phyloP scores from a whole-genome alignment of 192 early-diverging fungal species.

The Coemansia sp. region DNA sequence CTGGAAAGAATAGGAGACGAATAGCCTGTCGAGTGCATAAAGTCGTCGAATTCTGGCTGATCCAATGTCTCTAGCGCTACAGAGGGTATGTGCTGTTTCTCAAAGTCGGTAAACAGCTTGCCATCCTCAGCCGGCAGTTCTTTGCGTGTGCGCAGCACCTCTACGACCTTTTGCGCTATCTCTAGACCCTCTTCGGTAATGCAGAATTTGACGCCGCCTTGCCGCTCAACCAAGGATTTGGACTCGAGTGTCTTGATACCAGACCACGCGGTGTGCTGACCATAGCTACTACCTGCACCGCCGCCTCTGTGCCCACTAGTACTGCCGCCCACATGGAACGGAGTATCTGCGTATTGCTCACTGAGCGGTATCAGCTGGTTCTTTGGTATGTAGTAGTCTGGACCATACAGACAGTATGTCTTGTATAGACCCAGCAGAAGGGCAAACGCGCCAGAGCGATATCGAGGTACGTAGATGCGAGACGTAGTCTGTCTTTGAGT shows the following conservation, averaged over 20 bases:
- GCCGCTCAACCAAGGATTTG: constrained; percentile 68
- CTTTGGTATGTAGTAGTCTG: constrained; percentile 63
- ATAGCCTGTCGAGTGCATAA: not conserved
- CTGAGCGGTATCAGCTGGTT: constrained; percentile 66
- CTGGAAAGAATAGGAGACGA: constrained; percentile 4
- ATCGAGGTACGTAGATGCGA: constrained; percentile 70
- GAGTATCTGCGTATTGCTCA: constrained; percentile 68
- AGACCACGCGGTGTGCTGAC: constrained; percentile 75
- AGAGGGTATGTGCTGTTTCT: not conserved
- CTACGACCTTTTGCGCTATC: constrained; percentile 60
- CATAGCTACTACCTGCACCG: constrained; percentile 3
- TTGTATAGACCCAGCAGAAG: constrained; percentile 71
- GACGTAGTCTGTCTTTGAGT: constrained; percentile 13
- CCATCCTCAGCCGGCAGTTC: constrained; percentile 28
- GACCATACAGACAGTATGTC: constrained; percentile 41
- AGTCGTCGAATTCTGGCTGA: not conserved
- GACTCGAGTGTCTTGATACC: constrained; percentile 73
- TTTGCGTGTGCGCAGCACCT: constrained; percentile 34
- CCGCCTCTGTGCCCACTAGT: constrained; percentile 49
- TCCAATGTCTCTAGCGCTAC: not conserved
- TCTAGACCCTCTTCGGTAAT: constrained; percentile 73
- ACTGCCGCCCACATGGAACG: constrained; percentile 58
- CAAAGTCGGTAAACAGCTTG: constrained; percentile 21
- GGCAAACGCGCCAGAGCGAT: constrained; percentile 79
- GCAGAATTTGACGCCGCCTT: constrained; percentile 62